Conservation (phyloP, 1,139 yeast genomes). For the Suhomyces yuchorum region DNA sequence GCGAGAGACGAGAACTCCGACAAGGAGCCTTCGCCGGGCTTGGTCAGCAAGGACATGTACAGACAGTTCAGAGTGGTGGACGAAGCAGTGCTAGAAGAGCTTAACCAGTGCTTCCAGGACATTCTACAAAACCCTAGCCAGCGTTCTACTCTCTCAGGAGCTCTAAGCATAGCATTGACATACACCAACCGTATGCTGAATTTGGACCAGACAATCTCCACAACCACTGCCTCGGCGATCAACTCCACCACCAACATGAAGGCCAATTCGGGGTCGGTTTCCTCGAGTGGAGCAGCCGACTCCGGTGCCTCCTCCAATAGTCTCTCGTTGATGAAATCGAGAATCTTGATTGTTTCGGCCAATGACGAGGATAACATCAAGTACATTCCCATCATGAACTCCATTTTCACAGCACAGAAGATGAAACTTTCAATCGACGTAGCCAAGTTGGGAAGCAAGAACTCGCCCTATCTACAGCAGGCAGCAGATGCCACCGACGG, state of each 20-base stretch:
- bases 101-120: conserved; percentile 51
- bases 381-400: conserved; percentile 92
- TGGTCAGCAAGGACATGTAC: conserved; percentile 59
- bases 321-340: conserved; percentile 55
- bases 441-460: conserved; percentile 70
- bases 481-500: conserved; percentile 97
- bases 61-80: conserved; percentile 84
- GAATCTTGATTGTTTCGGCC: conserved; percentile 74
- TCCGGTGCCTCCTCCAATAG: conserved; percentile 24
- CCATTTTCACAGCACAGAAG: conserved; percentile 94
- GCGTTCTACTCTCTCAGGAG: conserved; percentile 66
- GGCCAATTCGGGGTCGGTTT: conserved; percentile 13
- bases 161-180: conserved; percentile 74
- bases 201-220: conserved; percentile 50
- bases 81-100: conserved; percentile 67
- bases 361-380: conserved; percentile 78
- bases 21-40: conserved; percentile 20
- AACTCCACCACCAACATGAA: conserved; percentile 40
- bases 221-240: conserved; percentile 52
- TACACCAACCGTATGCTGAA: conserved; percentile 72
- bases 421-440: conserved; percentile 89
- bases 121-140: conserved; percentile 19
- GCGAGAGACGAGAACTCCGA: conserved; percentile 11
- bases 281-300: conserved; percentile 14
- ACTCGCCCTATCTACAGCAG: conserved; percentile 88